Evolutionary conservation across 1,139 yeast genomes (phyloP).

Genomic region (Pichia cactophila): DNA sequence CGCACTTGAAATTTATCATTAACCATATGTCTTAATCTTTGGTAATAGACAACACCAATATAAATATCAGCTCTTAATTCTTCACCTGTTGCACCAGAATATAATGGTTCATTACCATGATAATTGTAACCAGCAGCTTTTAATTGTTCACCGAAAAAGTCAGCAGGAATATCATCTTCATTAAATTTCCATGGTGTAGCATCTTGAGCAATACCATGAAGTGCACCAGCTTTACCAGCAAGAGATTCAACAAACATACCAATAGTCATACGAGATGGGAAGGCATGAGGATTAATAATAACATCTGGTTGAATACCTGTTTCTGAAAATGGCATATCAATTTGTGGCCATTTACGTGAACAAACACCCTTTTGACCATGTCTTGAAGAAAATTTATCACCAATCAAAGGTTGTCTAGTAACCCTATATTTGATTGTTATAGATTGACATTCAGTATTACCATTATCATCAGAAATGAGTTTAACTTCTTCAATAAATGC

Average conservation of each 20-base stretch:
- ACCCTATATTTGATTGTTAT: slow-evolving; percentile 85
- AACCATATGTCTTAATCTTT: slow-evolving; percentile 98
- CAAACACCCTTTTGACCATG: slow-evolving; percentile 99
- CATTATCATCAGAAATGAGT: slow-evolving; percentile 74
- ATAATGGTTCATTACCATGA: slow-evolving; percentile 98
- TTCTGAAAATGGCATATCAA: slow-evolving; percentile 96
- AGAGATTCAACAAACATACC: slow-evolving; percentile 98
- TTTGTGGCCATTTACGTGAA: slow-evolving; percentile 95
- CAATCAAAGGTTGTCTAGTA: slow-evolving; percentile 89
- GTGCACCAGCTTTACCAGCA: slow-evolving; percentile 97
- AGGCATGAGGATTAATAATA: slow-evolving; percentile 96
- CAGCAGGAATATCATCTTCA: slow-evolving; percentile 94
- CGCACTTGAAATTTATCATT: slow-evolving; percentile 99
- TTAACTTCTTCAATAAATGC: slow-evolving; percentile 95
- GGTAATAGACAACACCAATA: slow-evolving; percentile 94
- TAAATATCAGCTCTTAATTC: slow-evolving; percentile 93
- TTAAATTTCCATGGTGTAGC: slow-evolving; percentile 94
- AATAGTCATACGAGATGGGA: slow-evolving; percentile 99
- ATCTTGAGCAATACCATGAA: slow-evolving; percentile 96
- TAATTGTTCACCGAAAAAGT: slow-evolving; percentile 91
- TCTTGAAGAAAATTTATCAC: slow-evolving; percentile 96
- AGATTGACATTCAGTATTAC: slow-evolving; percentile 73
- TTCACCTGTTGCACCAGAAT: slow-evolving; percentile 98
- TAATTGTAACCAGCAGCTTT: slow-evolving; percentile 85
- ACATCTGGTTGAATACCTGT: slow-evolving; percentile 96